phyloP scores from a whole-genome alignment of 2,329 filamentous ascomycete species.

The Ceratocystis lukuohia region DNA sequence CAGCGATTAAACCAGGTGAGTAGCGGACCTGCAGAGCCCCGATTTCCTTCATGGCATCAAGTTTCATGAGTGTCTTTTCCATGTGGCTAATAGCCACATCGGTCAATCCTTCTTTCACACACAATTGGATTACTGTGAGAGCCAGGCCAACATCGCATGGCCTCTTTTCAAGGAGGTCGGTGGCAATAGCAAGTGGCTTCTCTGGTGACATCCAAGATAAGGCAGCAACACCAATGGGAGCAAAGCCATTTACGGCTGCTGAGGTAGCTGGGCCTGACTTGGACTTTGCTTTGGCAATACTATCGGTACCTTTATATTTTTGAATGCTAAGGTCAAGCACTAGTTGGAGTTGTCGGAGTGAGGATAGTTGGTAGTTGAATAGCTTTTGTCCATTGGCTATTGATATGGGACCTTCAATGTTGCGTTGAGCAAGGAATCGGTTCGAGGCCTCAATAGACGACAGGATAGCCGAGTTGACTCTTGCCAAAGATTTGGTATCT shows the following conservation, averaged over 20 bases:
- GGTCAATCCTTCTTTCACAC: slow-evolving; percentile 57
- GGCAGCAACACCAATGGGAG: slow-evolving; percentile 18
- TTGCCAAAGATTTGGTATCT: slow-evolving; percentile 51
- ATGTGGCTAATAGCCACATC: slow-evolving; percentile 62
- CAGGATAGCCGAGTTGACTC: slow-evolving; percentile 45
- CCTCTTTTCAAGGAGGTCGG: slow-evolving; percentile 12
- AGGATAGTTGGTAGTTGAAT: slow-evolving; percentile 52
- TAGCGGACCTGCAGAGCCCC: slow-evolving; percentile 58
- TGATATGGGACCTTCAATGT: slow-evolving; percentile 41
- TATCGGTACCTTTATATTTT: slow-evolving; percentile 35
- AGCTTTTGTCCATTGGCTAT: slow-evolving; percentile 47
- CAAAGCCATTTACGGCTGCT: slow-evolving; percentile 14
- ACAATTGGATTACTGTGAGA: slow-evolving; percentile 69
- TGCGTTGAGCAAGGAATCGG: slow-evolving; percentile 53
- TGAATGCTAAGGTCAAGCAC: slow-evolving; percentile 47
- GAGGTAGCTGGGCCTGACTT: slow-evolving; percentile 1
- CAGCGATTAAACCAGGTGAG: slow-evolving; percentile 70
- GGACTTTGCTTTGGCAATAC: slow-evolving; percentile 7
- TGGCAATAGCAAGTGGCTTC: slow-evolving; percentile 14
- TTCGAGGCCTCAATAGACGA: slow-evolving; percentile 36
- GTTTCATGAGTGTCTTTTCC: slow-evolving; percentile 57
- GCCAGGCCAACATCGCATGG: slow-evolving; percentile 56
- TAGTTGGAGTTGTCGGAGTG: slow-evolving; percentile 44
- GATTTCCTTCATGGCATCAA: slow-evolving; percentile 48
- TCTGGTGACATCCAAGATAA: slow-evolving; percentile 8